Conservation (phyloP, 192 early-diverging fungal genomes). For the Linnemannia zychae region DNA sequence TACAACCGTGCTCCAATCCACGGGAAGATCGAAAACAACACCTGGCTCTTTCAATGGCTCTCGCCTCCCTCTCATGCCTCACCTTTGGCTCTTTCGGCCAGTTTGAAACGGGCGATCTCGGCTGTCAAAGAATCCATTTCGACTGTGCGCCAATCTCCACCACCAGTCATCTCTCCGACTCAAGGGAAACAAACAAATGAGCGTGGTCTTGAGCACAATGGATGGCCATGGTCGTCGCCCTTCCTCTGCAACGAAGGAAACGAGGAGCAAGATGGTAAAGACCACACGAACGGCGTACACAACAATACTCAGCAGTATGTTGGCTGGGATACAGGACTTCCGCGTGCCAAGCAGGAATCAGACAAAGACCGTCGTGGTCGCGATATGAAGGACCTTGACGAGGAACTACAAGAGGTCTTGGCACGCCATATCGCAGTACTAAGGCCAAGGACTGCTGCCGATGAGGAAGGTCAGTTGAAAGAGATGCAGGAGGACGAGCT, state of each 20-base stretch:
- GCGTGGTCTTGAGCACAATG: not conserved
- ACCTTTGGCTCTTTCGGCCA: not conserved
- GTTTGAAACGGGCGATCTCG: not conserved
- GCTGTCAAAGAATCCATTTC: not conserved
- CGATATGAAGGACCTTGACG: not conserved
- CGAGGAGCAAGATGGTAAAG: not conserved
- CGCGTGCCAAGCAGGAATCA: not conserved
- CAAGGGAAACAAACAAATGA: not conserved
- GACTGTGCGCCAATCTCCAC: not conserved
- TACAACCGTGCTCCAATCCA: not conserved
- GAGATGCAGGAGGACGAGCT: not conserved
- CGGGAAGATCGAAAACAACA: not conserved
- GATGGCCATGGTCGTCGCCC: not conserved
- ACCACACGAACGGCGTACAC: not conserved
- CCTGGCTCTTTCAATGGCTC: not conserved
- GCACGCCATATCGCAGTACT: not conserved
- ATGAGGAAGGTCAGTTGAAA: not conserved
- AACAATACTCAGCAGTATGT: not conserved
- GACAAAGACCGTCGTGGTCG: not conserved
- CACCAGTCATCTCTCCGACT: not conserved
- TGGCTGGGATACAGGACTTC: not conserved
- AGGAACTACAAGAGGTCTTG: not conserved
- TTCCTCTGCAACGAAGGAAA: not conserved
- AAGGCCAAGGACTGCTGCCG: not conserved
- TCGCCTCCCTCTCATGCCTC: not conserved